A percentile compares a stretch with the other conserved stretches of the same genome.
These are phyloP conservation scores for Hemileccinum rubropunctum DNA, from an alignment of 768 basidiomycete genomes.

Conservation along the genomic window DNA sequence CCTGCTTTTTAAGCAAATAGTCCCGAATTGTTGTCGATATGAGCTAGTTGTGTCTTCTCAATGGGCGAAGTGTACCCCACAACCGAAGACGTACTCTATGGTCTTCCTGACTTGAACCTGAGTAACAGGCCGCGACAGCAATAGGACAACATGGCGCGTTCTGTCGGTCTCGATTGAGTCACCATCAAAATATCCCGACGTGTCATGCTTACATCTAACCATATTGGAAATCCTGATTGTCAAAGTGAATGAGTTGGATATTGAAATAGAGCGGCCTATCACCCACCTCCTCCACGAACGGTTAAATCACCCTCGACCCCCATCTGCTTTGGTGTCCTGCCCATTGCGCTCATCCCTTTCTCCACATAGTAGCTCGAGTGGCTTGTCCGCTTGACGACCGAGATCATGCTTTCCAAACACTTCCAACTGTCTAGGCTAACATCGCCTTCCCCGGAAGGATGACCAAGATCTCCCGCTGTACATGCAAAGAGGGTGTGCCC, in stretches of 20 bases:
- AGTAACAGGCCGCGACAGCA: slow-evolving; percentile 74
- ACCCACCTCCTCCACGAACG: slow-evolving; percentile 76
- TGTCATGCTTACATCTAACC: slow-evolving; percentile 60
- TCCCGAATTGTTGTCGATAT: slow-evolving; percentile 65
- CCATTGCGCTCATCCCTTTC: slow-evolving; percentile 83
- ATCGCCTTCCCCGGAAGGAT: slow-evolving; percentile 62
- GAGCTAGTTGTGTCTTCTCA: slow-evolving; percentile 40
- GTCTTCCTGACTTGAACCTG: slow-evolving; percentile 78
- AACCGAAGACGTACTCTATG: slow-evolving; percentile 53
- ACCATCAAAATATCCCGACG: background rate
- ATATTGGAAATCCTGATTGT: slow-evolving; percentile 75
- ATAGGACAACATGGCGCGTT: slow-evolving; percentile 84
- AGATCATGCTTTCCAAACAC: slow-evolving; percentile 75
- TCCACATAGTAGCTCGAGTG: slow-evolving; percentile 87
- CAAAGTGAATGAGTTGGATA: background rate
- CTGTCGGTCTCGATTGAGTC: slow-evolving; percentile 34
- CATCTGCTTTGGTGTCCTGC: slow-evolving; percentile 70
- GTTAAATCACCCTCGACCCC: slow-evolving; percentile 63
- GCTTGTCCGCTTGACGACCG: slow-evolving; percentile 74
- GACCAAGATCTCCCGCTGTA: slow-evolving; percentile 79
- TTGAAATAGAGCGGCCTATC: background rate
- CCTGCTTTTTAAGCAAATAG: slow-evolving; percentile 59
- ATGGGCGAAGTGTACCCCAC: background rate
- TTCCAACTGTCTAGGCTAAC: slow-evolving; percentile 82
- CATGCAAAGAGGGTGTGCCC: slow-evolving; percentile 81